Percentiles rank a stretch among this genome's conserved stretches.
These are phyloP conservation scores for Wickerhamiella bombiphila DNA, from an alignment of 805 yeast genomes.

Conservation along the genomic window DNA sequence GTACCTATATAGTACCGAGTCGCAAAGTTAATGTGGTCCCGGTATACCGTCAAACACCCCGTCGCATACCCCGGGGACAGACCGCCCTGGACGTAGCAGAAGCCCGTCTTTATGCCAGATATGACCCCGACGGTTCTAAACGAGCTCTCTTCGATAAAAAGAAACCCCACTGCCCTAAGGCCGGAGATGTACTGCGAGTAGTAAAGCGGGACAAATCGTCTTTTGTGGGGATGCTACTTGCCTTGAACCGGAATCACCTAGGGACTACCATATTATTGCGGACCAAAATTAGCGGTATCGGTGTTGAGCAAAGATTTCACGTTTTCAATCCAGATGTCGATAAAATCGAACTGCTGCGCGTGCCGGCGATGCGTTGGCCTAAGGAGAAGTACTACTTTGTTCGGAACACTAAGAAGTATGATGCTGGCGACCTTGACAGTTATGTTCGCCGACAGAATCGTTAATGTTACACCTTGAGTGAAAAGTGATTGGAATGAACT, in stretches of 20 bases:
- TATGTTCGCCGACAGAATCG: conserved; percentile 23
- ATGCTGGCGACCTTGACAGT: conserved; percentile 26
- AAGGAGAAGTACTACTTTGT: conserved; percentile 85
- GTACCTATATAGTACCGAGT: conserved; percentile 30
- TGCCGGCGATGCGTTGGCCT: conserved; percentile 54
- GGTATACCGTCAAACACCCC: conserved; percentile 24
- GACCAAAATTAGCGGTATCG: conserved; percentile 67
- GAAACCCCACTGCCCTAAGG: conserved; percentile 39
- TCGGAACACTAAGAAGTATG: conserved; percentile 37
- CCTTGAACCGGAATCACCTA: conserved; percentile 54
- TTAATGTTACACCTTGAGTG: too few relatives aligned
- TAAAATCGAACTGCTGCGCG: conserved; percentile 62
- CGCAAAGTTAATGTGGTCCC: conserved; percentile 22
- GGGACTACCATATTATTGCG: conserved; percentile 70
- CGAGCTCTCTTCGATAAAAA: conserved; percentile 36
- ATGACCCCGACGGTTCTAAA: conserved; percentile 64
- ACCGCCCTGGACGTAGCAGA: conserved; percentile 31
- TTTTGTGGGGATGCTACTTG: conserved; percentile 67
- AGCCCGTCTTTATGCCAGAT: conserved; percentile 36
- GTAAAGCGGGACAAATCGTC: conserved; percentile 44
- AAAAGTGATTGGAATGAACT: too few relatives aligned
- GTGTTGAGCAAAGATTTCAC: conserved; percentile 72
- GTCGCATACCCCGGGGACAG: conserved; percentile 21
- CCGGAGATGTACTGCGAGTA: conserved; percentile 74
- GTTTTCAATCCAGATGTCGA: conserved; percentile 66